phyloP scores from a whole-genome alignment of 2,329 filamentous ascomycete species.

The Aspergillus sp. region DNA sequence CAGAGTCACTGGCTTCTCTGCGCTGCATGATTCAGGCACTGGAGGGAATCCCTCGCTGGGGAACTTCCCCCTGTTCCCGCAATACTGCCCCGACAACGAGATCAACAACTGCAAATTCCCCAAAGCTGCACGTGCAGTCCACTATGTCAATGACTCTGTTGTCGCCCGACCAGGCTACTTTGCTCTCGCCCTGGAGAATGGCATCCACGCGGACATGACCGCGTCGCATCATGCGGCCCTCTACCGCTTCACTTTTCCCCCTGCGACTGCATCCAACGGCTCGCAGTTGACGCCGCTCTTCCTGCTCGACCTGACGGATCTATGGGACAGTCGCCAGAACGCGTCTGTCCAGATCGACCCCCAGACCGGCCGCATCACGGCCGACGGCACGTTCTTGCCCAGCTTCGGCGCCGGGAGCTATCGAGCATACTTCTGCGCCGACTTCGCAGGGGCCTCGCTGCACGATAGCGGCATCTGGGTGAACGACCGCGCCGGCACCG shows the following conservation, averaged over 20 bases:
- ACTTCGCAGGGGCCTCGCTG: slow-evolving; percentile 57
- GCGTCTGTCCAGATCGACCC: slow-evolving; percentile 56
- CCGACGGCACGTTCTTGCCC: slow-evolving; percentile 59
- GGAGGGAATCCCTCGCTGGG: slow-evolving; percentile 61
- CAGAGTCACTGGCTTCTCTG: slow-evolving; percentile 50
- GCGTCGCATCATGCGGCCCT: slow-evolving; percentile 61
- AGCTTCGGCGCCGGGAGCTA: slow-evolving; percentile 65
- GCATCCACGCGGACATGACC: slow-evolving; percentile 65
- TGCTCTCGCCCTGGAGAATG: slow-evolving; percentile 55
- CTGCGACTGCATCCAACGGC: slow-evolving; percentile 10
- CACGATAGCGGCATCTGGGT: slow-evolving; percentile 62
- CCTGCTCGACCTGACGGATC: slow-evolving; percentile 62
- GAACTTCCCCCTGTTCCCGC: slow-evolving; percentile 70
- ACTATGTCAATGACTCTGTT: slow-evolving; percentile 52
- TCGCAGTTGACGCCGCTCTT: slow-evolving; percentile 52
- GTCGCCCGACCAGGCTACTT: slow-evolving; percentile 65
- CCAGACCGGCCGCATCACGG: slow-evolving; percentile 59
- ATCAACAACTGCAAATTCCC: slow-evolving; percentile 62
- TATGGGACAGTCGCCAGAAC: slow-evolving; percentile 60
- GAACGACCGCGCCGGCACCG: slow-evolving; percentile 57
- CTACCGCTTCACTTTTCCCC: slow-evolving; percentile 63
- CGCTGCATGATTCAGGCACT: slow-evolving; percentile 52
- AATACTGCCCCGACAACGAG: slow-evolving; percentile 59
- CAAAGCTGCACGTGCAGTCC: slow-evolving; percentile 49
- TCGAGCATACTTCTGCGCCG: slow-evolving; percentile 62